These are phyloP conservation scores for Solanum bulbocastanum DNA, from an alignment of 257 asterid genomes.

Conservation along the genomic window DNA sequence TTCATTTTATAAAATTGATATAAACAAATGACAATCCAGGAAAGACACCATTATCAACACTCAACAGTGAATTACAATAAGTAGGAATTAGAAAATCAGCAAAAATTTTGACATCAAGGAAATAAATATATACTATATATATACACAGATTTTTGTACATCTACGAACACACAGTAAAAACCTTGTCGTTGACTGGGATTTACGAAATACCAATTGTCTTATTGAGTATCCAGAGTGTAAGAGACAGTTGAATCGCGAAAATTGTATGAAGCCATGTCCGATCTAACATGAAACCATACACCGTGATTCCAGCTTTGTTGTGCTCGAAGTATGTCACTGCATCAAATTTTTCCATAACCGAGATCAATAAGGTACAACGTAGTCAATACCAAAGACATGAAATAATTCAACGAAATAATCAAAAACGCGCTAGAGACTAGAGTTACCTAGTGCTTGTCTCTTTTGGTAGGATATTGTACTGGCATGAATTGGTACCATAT, in stretches of 20 bases:
- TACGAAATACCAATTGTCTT: conserved; percentile 69
- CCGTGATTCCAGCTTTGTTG: conserved; percentile 87
- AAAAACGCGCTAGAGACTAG: not conserved
- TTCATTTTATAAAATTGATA: not conserved
- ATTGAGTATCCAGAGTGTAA: conserved; percentile 84
- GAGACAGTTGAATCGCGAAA: conserved; percentile 61
- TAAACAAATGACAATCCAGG: not conserved
- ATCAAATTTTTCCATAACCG: not conserved
- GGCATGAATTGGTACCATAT: conserved; percentile 37
- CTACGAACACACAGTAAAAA: not conserved
- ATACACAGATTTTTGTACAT: not conserved
- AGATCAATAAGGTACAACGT: not conserved
- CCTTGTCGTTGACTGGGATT: not conserved
- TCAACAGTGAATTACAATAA: not conserved
- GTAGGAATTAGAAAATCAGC: not conserved
- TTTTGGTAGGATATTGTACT: conserved; percentile 67
- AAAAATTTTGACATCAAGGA: not conserved
- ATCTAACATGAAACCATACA: conserved; percentile 89
- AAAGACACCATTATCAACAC: not conserved
- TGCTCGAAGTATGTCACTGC: conserved; percentile 89
- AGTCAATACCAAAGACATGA: not conserved
- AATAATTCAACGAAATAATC: not conserved
- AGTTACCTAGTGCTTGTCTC: conserved; percentile 86
- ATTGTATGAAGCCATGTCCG: conserved; percentile 69
- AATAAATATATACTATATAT: not conserved